Evolutionary conservation across 2,329 filamentous ascomycete species (phyloP), one percentile per base, ranked within the genome.

Genomic region (Ceratocystis eucalypticola): DNA sequence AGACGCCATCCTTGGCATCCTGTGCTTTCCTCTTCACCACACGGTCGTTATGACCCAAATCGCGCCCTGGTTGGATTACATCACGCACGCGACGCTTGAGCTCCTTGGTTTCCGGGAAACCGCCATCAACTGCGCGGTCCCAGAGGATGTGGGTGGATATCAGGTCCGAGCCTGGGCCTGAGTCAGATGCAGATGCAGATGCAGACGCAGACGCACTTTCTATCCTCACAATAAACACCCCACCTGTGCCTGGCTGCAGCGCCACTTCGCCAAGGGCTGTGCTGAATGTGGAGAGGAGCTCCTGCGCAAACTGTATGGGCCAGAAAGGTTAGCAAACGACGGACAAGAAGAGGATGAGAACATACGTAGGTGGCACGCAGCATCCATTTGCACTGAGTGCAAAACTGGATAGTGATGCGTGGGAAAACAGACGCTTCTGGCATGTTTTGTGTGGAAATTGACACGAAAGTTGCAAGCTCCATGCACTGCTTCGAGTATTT

Each of bases 311-410:
- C 89, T 96, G 71, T 33, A 37, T 33, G 30, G 61, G 65, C 61
- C 30, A 22, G n/a, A 22, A 20, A 30, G 17, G n/a, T 17, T 59
- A 50, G 41, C 41, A 12, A n/a, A n/a, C 28, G 22, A 17, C 10
- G 12, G 53, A 41, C 37, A 53, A 62, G 68, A 57, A 64, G 28
- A 64, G 20, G 7, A 20, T 5, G 3, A 4, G 33, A 57, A 76
- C 82, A 71, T 82, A 93, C 90, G 76, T 94, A 96, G 70, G 90
- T 89, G 45, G 91, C 90, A 68, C 91, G 80, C 10, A 95, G 78
- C 83, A 94, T 89, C 91, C 91, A 96, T 77, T 89, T 89, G 76
- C 91, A 96, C 77, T 96, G 91, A 0, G 90, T 96, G 78, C 92
- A 96, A 77, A 89, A 96, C 70, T 88, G 84, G 72, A 96, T 96